Evolutionary conservation across 768 basidiomycete genomes (phyloP).

Genomic region (Lepiota brunneoincarnata): DNA sequence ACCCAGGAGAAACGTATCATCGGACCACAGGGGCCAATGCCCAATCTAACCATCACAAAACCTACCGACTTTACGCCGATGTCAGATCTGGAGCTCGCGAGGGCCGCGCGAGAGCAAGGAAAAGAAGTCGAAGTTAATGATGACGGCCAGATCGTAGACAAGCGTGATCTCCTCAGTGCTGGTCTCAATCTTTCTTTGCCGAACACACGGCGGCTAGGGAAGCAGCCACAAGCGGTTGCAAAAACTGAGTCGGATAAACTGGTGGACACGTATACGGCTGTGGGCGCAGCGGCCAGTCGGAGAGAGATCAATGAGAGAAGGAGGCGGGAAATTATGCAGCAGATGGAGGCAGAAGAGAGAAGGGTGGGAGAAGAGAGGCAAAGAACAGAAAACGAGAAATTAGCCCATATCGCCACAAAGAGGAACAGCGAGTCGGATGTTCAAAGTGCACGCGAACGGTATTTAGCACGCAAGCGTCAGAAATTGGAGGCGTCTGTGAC

Average conservation of each 20-base stretch:
- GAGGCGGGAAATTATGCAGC: constrained; percentile 69
- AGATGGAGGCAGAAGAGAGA: constrained; percentile 74
- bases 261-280: constrained; percentile 65
- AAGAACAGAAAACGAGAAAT: constrained; percentile 59
- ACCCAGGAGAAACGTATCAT: constrained; percentile 50
- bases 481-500: constrained; percentile 50
- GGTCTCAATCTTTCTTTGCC: constrained; percentile 88
- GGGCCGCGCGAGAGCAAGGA: constrained; percentile 66
- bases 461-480: constrained; percentile 75
- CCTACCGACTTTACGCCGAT: constrained; percentile 59
- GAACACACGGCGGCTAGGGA: constrained; percentile 71
- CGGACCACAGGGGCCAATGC: constrained; percentile 61
- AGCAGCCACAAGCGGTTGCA: constrained; percentile 28
- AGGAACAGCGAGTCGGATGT: constrained; percentile 77
- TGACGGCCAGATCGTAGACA: constrained; percentile 96
- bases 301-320: constrained; percentile 85
- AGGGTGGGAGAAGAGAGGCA: constrained; percentile 55
- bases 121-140: constrained; percentile 93
- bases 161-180: constrained; percentile 86
- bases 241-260: constrained; percentile 23
- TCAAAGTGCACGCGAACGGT: constrained; percentile 71
- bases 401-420: constrained; percentile 63
- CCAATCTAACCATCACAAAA: constrained; percentile 75
- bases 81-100: constrained; percentile 76
- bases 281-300: constrained; percentile 77